Percentiles rank a stretch among this genome's conserved stretches.
These are phyloP conservation scores for Cystobasidium pallidum DNA, from an alignment of 1,284 basidiomycete species.

Conservation along the genomic window DNA sequence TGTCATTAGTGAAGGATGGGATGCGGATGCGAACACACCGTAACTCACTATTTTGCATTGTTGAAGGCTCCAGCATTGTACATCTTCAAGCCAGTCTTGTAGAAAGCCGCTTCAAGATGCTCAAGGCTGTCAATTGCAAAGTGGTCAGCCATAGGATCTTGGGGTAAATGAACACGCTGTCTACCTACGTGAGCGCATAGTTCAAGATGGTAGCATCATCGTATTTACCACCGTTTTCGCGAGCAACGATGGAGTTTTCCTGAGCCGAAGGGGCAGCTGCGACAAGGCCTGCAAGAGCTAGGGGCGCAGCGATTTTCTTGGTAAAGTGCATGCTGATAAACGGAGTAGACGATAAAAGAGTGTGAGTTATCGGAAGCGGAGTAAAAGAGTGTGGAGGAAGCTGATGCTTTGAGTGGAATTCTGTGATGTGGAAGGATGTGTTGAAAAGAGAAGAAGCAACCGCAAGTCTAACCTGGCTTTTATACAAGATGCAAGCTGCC, in stretches of 20 bases:
- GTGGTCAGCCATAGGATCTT: too few relatives aligned
- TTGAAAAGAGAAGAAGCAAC: background rate
- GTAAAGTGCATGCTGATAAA: slow-evolving; percentile 29
- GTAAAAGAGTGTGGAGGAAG: slow-evolving; percentile 32
- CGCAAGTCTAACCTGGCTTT: background rate
- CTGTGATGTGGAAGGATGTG: background rate
- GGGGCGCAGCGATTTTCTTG: slow-evolving; percentile 37
- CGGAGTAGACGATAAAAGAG: background rate
- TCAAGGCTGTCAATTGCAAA: slow-evolving; percentile 60
- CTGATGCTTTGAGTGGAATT: background rate
- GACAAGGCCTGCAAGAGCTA: slow-evolving; percentile 25
- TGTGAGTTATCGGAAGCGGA: slow-evolving; percentile 3
- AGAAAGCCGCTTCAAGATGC: slow-evolving; percentile 71
- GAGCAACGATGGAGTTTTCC: slow-evolving; percentile 24
- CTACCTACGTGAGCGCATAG: slow-evolving; percentile 25
- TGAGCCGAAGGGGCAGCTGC: slow-evolving; percentile 21
- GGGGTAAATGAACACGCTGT: background rate
- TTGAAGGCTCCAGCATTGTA: slow-evolving; percentile 62
- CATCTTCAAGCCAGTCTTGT: slow-evolving; percentile 59
- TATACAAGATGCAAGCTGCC: background rate
- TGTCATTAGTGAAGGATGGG: slow-evolving; percentile 5
- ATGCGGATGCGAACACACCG: background rate
- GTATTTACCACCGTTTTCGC: slow-evolving; percentile 29
- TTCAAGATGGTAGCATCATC: slow-evolving; percentile 39
- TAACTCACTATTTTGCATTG: slow-evolving; percentile 59